These are phyloP conservation scores for Dipodascus geniculatus DNA, from an alignment of 805 yeast species.

Conservation along the genomic window DNA sequence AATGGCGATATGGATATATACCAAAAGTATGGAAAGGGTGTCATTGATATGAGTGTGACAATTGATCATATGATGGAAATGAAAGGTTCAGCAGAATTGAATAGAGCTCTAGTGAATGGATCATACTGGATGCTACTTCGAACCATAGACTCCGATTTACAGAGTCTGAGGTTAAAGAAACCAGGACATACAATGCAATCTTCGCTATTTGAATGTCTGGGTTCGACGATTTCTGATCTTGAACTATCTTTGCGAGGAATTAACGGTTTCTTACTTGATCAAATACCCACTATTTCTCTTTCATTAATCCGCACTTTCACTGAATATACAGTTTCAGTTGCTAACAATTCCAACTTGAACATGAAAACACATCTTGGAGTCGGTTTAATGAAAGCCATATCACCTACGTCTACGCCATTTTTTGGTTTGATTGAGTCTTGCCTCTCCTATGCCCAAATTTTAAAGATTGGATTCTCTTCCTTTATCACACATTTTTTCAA, in stretches of 20 bases:
- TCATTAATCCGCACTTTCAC: constrained; percentile 42
- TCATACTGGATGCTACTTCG: background rate
- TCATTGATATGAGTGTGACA: background rate
- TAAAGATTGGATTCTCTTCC: background rate
- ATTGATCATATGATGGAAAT: background rate
- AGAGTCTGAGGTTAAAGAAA: background rate
- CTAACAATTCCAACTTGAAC: background rate
- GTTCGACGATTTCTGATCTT: constrained; percentile 47
- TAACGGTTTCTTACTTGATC: constrained; percentile 37
- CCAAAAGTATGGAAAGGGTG: background rate
- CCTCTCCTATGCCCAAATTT: background rate
- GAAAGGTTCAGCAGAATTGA: background rate
- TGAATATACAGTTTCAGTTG: constrained; percentile 22
- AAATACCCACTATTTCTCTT: constrained; percentile 49
- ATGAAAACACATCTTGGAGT: background rate
- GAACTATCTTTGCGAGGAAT: constrained; percentile 57
- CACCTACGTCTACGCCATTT: background rate
- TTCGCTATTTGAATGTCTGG: constrained; percentile 25
- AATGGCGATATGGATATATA: background rate
- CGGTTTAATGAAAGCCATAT: background rate
- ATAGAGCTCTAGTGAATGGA: background rate
- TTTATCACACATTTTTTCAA: background rate
- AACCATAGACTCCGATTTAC: background rate
- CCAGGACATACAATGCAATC: background rate
- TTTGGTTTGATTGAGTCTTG: background rate